These are phyloP conservation scores for Ajuga reptans DNA, from an alignment of 305 asterid species.

Conservation along the genomic window DNA sequence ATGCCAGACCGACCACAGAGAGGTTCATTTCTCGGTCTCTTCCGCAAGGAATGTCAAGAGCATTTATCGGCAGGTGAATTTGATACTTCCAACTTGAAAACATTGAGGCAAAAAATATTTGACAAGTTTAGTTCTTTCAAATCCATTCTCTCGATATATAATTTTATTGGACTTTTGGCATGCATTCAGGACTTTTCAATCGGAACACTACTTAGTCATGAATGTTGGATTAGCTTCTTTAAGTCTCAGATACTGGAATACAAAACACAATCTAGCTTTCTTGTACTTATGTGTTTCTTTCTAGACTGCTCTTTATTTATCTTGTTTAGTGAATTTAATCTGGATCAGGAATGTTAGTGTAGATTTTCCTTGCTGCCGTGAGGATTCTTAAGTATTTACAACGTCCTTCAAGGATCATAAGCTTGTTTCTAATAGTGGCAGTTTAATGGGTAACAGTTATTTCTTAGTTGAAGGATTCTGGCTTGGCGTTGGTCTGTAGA, in stretches of 20 bases:
- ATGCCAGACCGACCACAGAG: slow-evolving; percentile 82
- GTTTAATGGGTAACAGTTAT: neutral
- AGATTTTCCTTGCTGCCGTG: neutral
- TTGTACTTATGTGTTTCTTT: neutral
- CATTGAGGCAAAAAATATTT: neutral
- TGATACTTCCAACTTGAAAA: neutral
- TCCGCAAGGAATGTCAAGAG: slow-evolving; percentile 81
- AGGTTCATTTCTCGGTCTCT: slow-evolving; percentile 78
- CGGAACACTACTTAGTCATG: neutral
- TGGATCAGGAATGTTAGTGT: neutral
- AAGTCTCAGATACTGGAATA: slow-evolving; percentile 2
- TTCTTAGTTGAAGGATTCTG: neutral
- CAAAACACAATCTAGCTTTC: neutral
- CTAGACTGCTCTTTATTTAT: neutral
- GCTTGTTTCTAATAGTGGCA: neutral
- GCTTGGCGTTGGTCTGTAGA: neutral
- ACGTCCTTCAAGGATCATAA: neutral
- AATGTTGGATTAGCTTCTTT: neutral
- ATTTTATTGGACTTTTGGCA: neutral
- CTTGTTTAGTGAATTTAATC: neutral
- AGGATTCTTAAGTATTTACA: neutral
- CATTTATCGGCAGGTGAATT: slow-evolving; percentile 78
- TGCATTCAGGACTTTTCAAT: neutral
- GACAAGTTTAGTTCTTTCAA: neutral
- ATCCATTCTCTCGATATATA: neutral